Percentiles rank a stretch among this genome's conserved stretches.
Conservation (phyloP, 2,329 filamentous ascomycete genomes). For the Exophiala aquamarina region DNA sequence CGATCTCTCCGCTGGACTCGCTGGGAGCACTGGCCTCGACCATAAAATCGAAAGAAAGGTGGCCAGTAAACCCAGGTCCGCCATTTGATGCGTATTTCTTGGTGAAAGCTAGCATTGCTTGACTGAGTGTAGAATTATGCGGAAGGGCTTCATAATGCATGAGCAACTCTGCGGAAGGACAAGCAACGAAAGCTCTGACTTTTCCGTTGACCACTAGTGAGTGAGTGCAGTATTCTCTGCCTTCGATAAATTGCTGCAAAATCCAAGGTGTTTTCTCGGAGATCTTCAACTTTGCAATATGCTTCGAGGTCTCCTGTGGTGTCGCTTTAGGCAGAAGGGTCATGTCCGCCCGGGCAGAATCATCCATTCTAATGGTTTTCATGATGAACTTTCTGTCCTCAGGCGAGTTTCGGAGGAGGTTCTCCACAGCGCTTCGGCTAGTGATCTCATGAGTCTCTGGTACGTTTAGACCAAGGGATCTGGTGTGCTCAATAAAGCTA, state of each 20-base stretch:
- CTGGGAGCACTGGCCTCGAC: conserved; percentile 48
- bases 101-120: conserved; percentile 66
- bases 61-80: conserved; percentile 61
- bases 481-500: conserved; percentile 61
- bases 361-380: conserved; percentile 65
- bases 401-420: conserved; percentile 48
- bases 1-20: conserved; percentile 2
- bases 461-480: conserved; percentile 53
- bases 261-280: conserved; percentile 61
- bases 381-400: conserved; percentile 58
- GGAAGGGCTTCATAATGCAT: conserved; percentile 68
- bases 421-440: conserved; percentile 53
- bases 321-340: conserved; percentile 62
- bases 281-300: conserved; percentile 57
- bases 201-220: conserved; percentile 64
- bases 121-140: conserved; percentile 52
- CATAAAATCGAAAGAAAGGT: conserved; percentile 71
- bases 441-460: conserved; percentile 57
- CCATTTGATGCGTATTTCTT: conserved; percentile 53
- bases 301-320: conserved; percentile 52
- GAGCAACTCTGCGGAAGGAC: conserved; percentile 60
- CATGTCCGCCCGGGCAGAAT: conserved; percentile 60
- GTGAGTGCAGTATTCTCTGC: conserved; percentile 71
- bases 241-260: conserved; percentile 67
- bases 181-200: conserved; percentile 67